Evolutionary conservation across 1,139 yeast genomes (phyloP).

Genomic region (Candida neerlandica): DNA sequence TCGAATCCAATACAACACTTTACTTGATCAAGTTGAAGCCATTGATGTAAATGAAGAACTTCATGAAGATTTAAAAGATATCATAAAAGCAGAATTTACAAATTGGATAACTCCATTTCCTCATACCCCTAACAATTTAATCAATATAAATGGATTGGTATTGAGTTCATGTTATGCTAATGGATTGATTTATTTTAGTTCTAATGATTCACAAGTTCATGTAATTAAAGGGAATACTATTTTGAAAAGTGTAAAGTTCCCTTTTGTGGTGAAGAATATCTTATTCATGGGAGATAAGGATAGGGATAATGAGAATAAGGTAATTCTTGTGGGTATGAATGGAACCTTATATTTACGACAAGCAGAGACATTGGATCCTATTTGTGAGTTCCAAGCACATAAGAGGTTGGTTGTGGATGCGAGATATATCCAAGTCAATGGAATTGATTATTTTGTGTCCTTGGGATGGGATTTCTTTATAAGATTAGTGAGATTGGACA

Average conservation of each 20-base stretch:
- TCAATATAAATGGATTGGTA: constrained; percentile 23
- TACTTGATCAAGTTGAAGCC: constrained; percentile 14
- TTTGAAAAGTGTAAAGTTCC: constrained; percentile 1
- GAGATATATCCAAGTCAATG: constrained; percentile 20
- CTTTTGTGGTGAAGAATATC: constrained; percentile 36
- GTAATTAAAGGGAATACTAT: constrained; percentile 19
- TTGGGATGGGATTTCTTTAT: constrained; percentile 65
- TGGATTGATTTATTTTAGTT: constrained; percentile 24
- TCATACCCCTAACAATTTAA: constrained; percentile 10
- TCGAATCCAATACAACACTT: constrained; percentile 38
- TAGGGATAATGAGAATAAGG: too few relatives aligned
- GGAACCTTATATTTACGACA: constrained; percentile 24
- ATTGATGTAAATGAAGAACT: constrained; percentile 13
- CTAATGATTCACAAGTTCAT: constrained; percentile 29
- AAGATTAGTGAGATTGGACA: constrained; percentile 36
- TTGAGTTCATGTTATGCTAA: constrained; percentile 22
- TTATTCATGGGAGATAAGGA: constrained; percentile 20
- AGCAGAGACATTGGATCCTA: constrained; percentile 11
- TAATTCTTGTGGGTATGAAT: constrained; percentile 43
- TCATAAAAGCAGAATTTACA: constrained; percentile 28
- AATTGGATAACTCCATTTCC: constrained; percentile 42
- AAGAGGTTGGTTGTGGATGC: constrained; percentile 37
- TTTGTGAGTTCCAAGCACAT: constrained; percentile 28
- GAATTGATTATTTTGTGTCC: constrained; percentile 46
- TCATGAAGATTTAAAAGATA: constrained; percentile 13